Evolutionary conservation across 345 rosid genomes (phyloP).

Genomic region (Pelargonium nanum): DNA sequence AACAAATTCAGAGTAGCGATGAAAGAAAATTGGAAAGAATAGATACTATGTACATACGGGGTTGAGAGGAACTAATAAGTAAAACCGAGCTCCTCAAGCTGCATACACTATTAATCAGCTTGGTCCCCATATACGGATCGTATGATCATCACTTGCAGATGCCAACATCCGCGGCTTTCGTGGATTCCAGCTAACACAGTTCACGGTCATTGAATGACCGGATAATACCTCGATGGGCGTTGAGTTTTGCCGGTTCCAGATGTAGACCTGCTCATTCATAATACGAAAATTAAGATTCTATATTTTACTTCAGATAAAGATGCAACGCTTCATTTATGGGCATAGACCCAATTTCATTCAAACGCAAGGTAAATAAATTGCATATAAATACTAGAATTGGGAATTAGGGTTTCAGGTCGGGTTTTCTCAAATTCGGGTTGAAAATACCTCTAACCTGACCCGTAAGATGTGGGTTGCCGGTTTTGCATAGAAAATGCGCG

Average conservation of each 20-base stretch:
- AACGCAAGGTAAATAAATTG: too few species aligned
- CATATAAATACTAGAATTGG: too few species aligned
- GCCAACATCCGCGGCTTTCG: conserved; percentile 65
- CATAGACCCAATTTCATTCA: background rate
- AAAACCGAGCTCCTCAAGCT: conserved; percentile 13
- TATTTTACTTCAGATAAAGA: conserved; percentile 2
- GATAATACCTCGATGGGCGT: conserved; percentile 59
- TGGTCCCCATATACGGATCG: conserved; percentile 78
- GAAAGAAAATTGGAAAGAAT: conserved; percentile 13
- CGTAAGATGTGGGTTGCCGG: too few species aligned
- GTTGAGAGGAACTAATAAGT: background rate
- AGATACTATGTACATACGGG: conserved; percentile 9
- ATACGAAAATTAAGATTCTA: background rate
- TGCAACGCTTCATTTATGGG: background rate
- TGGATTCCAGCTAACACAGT: conserved; percentile 87
- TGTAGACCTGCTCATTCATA: conserved; percentile 46
- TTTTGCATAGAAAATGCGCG: too few species aligned
- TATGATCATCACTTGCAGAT: conserved; percentile 74
- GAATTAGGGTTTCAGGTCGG: too few species aligned
- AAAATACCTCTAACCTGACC: too few species aligned
- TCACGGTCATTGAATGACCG: conserved; percentile 75
- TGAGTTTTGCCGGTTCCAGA: conserved; percentile 50
- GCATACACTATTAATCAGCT: conserved; percentile 9
- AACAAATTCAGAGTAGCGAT: conserved; percentile 13
- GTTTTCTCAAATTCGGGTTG: too few species aligned